phyloP scores from a whole-genome alignment of 2,329 filamentous ascomycete species.

The Penicillium sp. region DNA sequence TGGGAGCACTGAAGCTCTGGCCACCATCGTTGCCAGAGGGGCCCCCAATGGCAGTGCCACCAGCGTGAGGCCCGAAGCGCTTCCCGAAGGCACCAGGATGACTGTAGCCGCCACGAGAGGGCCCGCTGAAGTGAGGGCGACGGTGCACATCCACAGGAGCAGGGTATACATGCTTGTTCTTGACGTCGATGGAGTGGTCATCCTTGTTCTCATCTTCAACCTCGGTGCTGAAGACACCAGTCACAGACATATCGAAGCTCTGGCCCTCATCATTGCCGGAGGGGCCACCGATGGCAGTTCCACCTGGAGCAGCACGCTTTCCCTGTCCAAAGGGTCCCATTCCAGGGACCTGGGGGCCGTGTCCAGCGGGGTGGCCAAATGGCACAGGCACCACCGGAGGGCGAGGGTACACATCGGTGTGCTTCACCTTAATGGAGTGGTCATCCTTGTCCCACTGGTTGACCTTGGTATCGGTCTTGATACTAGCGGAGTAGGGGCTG shows the following conservation, averaged over 20 bases:
- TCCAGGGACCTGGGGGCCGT: slow-evolving; percentile 7
- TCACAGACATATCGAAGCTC: slow-evolving; percentile 23
- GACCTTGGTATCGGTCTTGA: slow-evolving; percentile 15
- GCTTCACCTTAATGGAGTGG: slow-evolving; percentile 22
- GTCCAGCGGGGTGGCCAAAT: background rate
- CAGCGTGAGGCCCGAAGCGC: slow-evolving; percentile 9
- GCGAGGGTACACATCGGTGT: slow-evolving; percentile 14
- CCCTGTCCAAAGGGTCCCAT: slow-evolving; percentile 17
- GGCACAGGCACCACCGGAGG: background rate
- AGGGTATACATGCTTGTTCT: slow-evolving; percentile 18
- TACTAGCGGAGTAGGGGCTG: slow-evolving; percentile 9
- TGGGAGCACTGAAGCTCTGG: slow-evolving; percentile 19
- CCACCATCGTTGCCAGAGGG: slow-evolving; percentile 26
- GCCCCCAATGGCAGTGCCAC: slow-evolving; percentile 22
- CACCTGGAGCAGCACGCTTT: slow-evolving; percentile 18
- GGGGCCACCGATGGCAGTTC: slow-evolving; percentile 21
- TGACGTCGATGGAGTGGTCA: slow-evolving; percentile 20
- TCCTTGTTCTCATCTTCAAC: slow-evolving; percentile 19
- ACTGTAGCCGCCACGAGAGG: background rate
- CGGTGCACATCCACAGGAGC: background rate
- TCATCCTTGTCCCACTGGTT: slow-evolving; percentile 22
- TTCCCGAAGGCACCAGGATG: slow-evolving; percentile 8
- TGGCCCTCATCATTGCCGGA: slow-evolving; percentile 27
- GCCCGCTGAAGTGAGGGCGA: background rate
- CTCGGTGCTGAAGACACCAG: slow-evolving; percentile 17